Evolutionary conservation across 495 filamentous ascomycete species (phyloP), one percentile per base, ranked within the genome.

Genomic region (Umbilicaria muhlenbergii): DNA sequence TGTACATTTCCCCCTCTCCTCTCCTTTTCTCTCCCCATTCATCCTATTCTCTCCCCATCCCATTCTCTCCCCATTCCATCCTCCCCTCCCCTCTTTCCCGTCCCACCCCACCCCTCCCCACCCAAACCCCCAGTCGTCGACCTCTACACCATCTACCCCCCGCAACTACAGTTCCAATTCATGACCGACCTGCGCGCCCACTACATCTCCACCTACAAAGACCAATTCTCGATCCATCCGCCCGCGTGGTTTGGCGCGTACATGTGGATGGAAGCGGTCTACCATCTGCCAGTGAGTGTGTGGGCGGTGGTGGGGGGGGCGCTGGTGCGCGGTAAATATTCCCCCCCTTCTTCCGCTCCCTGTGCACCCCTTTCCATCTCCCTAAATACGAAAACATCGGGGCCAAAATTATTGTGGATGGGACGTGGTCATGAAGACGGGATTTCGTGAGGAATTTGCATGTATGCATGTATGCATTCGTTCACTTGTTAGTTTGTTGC

Each of bases 211-310:
- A 50, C 45, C 11, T 55, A 57, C 44, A 47, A 50, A 18, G 86
- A 94, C 61, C 82, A 77, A 19, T 83, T 87, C 64, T 67, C 70
- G 37, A 65, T 66, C 21, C 49, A 55, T 15, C 62, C 75, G 2
- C 77, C 82, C 0, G 64, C 64, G 37, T 94, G 84, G 78, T 88
- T 89, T 59, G 63, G 59, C 2, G 51, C 74, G 4, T 88, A 80
- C 56, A 62, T 77, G 21, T 77, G 69, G 58, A 66, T 85, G 57
- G 86, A 93, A 62, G 49, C 77, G 24, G 43, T 78, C 32, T 79
- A 81, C 52, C 75, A 86, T 48, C 55, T 80, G 2, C 86, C 86
- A 1, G 51, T 80, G 13, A 79, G 76, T 39, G 35, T 83, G 1
- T 88, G 80, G 73, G 75, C 70, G 0, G 58, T 80, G n/a, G n/a